phyloP scores from a whole-genome alignment of 257 asterid genomes.

The Solanum chaucha region DNA sequence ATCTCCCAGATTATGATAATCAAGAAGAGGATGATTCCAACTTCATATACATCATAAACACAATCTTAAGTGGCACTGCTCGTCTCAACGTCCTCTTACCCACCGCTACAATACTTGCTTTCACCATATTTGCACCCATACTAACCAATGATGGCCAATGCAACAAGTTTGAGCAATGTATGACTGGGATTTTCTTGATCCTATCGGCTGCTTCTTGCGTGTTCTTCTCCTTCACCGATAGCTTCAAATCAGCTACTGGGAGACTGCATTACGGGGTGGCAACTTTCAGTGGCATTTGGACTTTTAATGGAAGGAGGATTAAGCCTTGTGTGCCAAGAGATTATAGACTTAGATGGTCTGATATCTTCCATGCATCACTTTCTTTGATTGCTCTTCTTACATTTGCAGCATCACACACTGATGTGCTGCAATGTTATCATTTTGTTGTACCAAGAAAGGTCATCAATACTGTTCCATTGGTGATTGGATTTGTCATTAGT shows the following conservation, averaged over 20 bases:
- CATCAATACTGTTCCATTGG: constrained; percentile 29
- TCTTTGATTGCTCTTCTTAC: constrained; percentile 41
- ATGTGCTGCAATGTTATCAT: constrained; percentile 41
- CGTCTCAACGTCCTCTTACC: constrained; percentile 52
- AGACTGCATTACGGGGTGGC: constrained; percentile 53
- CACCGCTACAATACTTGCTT: constrained; percentile 48
- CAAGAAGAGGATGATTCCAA: constrained; percentile 20
- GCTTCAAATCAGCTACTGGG: constrained; percentile 35
- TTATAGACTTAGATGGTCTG: constrained; percentile 41
- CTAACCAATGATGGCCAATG: constrained; percentile 46
- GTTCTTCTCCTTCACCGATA: constrained; percentile 48
- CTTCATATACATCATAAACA: constrained; percentile 34
- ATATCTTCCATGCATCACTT: constrained; percentile 34
- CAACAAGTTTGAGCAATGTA: constrained; percentile 28
- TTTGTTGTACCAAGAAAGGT: constrained; percentile 30
- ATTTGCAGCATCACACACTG: constrained; percentile 37
- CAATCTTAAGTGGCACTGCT: constrained; percentile 44
- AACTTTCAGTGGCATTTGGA: constrained; percentile 36
- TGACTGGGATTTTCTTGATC: constrained; percentile 27
- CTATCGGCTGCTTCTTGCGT: constrained; percentile 31
- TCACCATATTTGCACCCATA: constrained; percentile 43
- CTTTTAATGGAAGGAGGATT: constrained; percentile 37
- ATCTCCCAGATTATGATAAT: constrained; percentile 8
- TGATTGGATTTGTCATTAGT: constrained; percentile 34
- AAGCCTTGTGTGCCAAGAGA: constrained; percentile 22